Base-by-base conservation (phyloP, 2,329 filamentous ascomycete species). In the Grosmannia serpens region DNA sequence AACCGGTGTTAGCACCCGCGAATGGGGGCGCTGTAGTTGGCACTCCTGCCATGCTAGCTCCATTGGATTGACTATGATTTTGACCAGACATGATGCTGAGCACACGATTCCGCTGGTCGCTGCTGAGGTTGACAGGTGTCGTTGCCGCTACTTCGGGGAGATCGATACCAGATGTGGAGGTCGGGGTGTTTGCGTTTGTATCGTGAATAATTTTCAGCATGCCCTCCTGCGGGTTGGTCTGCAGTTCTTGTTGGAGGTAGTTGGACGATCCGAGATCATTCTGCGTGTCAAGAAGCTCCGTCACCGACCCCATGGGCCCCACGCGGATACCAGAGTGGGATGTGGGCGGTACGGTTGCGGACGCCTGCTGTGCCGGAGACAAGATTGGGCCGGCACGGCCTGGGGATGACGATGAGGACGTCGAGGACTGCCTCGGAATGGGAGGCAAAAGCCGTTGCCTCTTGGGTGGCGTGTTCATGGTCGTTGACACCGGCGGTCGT, bases 131-230 rank as follows among this genome's bases (percentile, higher is more conserved):
- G n/a, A 77, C 74, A 4, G 80, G 74, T 0, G 80, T 77, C 55
- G 78, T 79, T 33, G 78, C 77, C 6, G 82, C 81, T 13, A 84
- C 75, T 57, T 82, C 77, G 8, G 81, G 77, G 20, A 85, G 73
- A 62, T 83, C 75, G 56, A 81, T 69, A 52, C 75, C 73, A 2
- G 56, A 46, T 1, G 71, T 69, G 4, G 70, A 69, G 62, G 65
- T 66, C 4, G 63, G 59, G 63, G 75, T 81, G 62, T 70, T 75
- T 24, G 81, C 81, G 62, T 85, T 85, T 61, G 83, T 80, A 61
- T 83, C 81, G 59, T 84, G 80, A 68, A 86, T 85, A 35, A 86
- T 77, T 65, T 78, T 82, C 78, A 86, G 83, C 77, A 85, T 84
- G 55, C 77, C 77, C 65, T 83, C 80, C 58, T 81, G 81, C 0